Percentiles rank a stretch among this genome's conserved stretches.
Conservation (phyloP, 2,329 filamentous ascomycete species). For the Dryadomyces quercus-mongolicae region DNA sequence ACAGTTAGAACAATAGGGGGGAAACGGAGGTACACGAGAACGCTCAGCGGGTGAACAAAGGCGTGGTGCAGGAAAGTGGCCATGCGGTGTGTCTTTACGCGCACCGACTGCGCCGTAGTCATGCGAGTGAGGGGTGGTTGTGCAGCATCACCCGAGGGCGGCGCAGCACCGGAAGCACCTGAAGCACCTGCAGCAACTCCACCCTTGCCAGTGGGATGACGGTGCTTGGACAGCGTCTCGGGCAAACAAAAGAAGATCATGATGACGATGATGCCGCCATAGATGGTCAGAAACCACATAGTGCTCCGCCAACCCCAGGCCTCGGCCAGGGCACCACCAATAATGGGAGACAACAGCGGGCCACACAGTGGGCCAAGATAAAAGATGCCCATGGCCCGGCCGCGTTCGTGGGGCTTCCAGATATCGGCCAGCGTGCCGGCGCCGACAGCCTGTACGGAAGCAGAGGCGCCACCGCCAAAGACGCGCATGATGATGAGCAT, state of each 20-base stretch:
- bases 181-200: too few relatives aligned
- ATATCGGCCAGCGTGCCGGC: conserved; percentile 75
- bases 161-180: too few relatives aligned
- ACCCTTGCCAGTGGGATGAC: neutral
- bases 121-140: conserved; percentile 30
- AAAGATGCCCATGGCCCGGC: conserved; percentile 70
- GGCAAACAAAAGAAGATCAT: conserved; percentile 50
- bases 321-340: conserved; percentile 62
- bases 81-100: conserved; percentile 40
- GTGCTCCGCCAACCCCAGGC: conserved; percentile 63
- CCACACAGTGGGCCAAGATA: conserved; percentile 69
- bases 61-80: conserved; percentile 43
- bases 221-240: conserved; percentile 42
- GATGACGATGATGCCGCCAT: conserved; percentile 46
- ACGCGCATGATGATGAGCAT: conserved; percentile 70
- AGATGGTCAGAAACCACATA: conserved; percentile 66
- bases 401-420: conserved; percentile 62
- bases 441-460: conserved; percentile 71
- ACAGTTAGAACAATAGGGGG: conserved; percentile 64
- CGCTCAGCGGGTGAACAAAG: conserved; percentile 60
- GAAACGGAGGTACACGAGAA: conserved; percentile 61
- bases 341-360: conserved; percentile 62
- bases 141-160: neutral
- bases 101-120: conserved; percentile 46
- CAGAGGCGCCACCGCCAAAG: conserved; percentile 62